These are phyloP conservation scores for Sherardia arvensis DNA, from an alignment of 257 asterid genomes.

Conservation along the genomic window DNA sequence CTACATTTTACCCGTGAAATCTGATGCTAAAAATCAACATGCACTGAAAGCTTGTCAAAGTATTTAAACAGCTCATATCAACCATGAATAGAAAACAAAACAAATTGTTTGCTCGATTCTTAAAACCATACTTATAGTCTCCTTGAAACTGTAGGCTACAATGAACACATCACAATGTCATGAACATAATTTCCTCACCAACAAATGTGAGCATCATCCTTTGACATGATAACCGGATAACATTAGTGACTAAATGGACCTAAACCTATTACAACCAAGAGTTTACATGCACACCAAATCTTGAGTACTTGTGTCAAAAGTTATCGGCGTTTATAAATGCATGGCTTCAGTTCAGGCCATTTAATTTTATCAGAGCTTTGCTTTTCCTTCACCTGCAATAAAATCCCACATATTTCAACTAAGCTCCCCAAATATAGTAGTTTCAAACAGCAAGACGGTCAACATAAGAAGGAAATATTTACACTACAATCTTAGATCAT, in stretches of 20 bases:
- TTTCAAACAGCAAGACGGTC: not conserved
- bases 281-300: not conserved
- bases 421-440: not conserved
- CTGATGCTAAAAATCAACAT: not conserved
- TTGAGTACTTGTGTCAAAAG: not conserved
- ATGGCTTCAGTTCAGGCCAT: slow-evolving; percentile 89
- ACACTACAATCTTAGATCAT: not conserved
- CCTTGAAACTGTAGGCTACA: no score
- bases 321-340: slow-evolving; percentile 74
- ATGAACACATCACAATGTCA: not conserved
- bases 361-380: slow-evolving; percentile 23
- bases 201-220: not conserved
- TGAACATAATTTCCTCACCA: not conserved
- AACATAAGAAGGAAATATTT: not conserved
- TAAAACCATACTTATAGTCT: no score
- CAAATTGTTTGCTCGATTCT: no score
- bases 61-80: not conserved
- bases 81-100: no score
- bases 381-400: slow-evolving; percentile 41
- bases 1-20: not conserved
- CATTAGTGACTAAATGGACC: not conserved
- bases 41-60: not conserved
- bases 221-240: not conserved
- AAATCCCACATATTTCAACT: not conserved
- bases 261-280: not conserved